These are phyloP conservation scores for Nemophila menziesii DNA, from an alignment of 257 asterid species.

Conservation along the genomic window DNA sequence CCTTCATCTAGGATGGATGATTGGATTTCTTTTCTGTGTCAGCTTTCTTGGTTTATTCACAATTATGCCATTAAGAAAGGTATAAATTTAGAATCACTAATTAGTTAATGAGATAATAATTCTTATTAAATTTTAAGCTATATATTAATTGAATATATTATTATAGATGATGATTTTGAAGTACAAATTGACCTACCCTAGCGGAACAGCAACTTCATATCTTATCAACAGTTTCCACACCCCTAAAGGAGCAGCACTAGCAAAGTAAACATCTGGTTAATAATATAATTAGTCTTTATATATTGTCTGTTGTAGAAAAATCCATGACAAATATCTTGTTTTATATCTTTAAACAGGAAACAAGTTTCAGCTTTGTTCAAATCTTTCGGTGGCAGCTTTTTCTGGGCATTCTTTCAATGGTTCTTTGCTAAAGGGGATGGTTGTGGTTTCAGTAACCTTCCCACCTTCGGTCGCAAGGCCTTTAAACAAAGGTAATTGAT, in stretches of 20 bases:
- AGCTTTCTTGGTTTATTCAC: conserved; percentile 81
- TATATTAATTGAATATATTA: not conserved
- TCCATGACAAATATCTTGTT: not conserved
- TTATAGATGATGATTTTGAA: conserved; percentile 59
- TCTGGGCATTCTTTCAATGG: conserved; percentile 61
- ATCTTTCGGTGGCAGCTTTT: conserved; percentile 41
- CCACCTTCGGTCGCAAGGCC: conserved; percentile 69
- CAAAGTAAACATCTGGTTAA: conserved; percentile 42
- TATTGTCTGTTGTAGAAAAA: not conserved
- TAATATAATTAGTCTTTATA: too few species aligned
- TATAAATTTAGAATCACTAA: conserved; percentile 5
- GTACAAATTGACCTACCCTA: conserved; percentile 73
- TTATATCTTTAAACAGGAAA: conserved; percentile 23
- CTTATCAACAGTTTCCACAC: conserved; percentile 87
- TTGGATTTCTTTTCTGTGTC: conserved; percentile 38
- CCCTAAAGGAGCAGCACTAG: conserved; percentile 64
- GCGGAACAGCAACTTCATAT: conserved; percentile 83
- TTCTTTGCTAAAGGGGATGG: conserved; percentile 42
- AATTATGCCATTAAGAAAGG: conserved; percentile 63
- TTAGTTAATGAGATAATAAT: too few species aligned
- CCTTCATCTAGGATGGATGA: conserved; percentile 55
- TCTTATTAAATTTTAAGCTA: too few species aligned
- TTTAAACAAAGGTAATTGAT: conserved; percentile 21
- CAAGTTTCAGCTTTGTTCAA: conserved; percentile 56
- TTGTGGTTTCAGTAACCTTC: conserved; percentile 66